These are phyloP conservation scores for Fusarium duplospermum DNA, from an alignment of 2,329 filamentous ascomycete genomes.

Conservation along the genomic window DNA sequence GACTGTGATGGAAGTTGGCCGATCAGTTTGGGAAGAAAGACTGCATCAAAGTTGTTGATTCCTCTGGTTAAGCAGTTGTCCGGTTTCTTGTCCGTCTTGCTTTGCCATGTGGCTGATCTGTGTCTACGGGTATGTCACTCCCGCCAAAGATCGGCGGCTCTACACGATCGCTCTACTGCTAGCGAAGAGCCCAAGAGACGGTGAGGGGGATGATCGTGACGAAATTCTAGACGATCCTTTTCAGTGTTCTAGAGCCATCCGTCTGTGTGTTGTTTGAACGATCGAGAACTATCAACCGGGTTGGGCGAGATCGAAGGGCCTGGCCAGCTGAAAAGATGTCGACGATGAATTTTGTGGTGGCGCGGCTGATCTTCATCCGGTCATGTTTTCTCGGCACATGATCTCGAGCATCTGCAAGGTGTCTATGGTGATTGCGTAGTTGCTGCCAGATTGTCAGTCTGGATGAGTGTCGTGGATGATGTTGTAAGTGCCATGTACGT, in stretches of 20 bases:
- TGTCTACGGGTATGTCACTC: background rate
- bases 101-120: background rate
- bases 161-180: background rate
- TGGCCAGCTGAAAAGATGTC: background rate
- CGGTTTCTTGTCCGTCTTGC: background rate
- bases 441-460: background rate
- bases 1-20: background rate
- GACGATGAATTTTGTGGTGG: background rate
- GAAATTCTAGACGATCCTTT: background rate
- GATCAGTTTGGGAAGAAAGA: background rate
- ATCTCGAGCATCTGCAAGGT: background rate
- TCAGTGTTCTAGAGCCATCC: background rate
- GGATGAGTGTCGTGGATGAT: background rate
- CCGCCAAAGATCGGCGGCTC: background rate
- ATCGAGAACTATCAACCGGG: background rate
- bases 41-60: background rate
- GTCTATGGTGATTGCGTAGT: background rate
- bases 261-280: background rate
- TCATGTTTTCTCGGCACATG: background rate
- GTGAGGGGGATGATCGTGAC: background rate
- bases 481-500: background rate
- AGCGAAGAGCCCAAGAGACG: background rate
- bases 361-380: background rate
- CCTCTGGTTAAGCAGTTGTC: background rate
- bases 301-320: background rate